A percentile compares a stretch with the other conserved stretches of the same genome.
Conservation (phyloP, 768 basidiomycete species). For the Suillus paluster region DNA sequence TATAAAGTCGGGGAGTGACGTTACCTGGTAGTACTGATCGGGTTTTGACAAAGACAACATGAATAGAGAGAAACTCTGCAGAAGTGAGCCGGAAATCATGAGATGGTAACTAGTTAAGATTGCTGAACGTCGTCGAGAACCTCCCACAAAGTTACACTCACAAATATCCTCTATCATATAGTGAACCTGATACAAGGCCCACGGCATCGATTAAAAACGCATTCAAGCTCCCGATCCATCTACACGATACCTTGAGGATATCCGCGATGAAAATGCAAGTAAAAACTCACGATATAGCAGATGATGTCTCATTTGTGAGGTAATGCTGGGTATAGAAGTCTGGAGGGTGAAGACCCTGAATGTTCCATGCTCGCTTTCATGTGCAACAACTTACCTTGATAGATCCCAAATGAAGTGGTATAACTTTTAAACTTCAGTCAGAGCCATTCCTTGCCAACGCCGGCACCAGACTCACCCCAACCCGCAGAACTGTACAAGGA, state of each 20-base stretch:
- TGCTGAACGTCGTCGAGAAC: background rate
- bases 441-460: background rate
- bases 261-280: background rate
- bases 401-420: background rate
- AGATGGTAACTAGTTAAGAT: conserved; percentile 5
- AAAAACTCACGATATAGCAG: conserved; percentile 4
- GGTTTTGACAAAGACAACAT: conserved; percentile 42
- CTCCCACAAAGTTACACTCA: background rate
- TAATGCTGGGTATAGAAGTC: background rate
- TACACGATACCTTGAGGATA: background rate
- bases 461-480: background rate
- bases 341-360: background rate
- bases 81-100: conserved; percentile 28
- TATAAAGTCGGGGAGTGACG: background rate
- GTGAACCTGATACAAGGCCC: background rate
- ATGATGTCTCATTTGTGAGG: background rate
- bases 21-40: conserved; percentile 41
- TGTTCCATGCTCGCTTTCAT: background rate
- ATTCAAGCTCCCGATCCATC: background rate
- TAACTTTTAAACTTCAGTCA: background rate
- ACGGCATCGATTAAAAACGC: background rate
- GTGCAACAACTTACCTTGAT: background rate
- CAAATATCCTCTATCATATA: background rate
- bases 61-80: conserved; percentile 37
- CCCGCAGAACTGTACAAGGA: background rate